phyloP scores from a whole-genome alignment of 2,329 filamentous ascomycete genomes.

The Penicillium brasilianum region DNA sequence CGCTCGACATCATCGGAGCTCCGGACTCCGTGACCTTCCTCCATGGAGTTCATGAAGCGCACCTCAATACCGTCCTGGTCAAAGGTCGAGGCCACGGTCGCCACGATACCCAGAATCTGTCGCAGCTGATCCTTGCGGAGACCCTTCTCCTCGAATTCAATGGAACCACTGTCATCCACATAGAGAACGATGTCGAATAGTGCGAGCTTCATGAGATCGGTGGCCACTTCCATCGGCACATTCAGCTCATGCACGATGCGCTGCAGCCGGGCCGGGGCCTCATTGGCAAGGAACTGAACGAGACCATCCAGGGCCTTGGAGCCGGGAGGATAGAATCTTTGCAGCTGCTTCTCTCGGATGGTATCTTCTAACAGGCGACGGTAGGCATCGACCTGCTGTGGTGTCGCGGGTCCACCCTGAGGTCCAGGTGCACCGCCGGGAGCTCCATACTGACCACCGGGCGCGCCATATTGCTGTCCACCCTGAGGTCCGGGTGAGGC shows the following conservation, averaged over 20 bases:
- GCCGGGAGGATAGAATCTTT: conserved; percentile 61
- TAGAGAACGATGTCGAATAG: conserved; percentile 68
- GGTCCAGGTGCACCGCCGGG: conserved; percentile 33
- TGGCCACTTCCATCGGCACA: conserved; percentile 64
- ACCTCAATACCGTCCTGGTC: conserved; percentile 70
- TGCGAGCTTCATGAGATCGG: conserved; percentile 66
- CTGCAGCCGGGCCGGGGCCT: conserved; percentile 54
- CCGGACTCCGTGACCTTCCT: conserved; percentile 60
- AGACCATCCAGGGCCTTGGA: conserved; percentile 47
- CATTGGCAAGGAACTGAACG: conserved; percentile 39
- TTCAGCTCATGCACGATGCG: conserved; percentile 62
- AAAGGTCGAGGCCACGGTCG: conserved; percentile 70
- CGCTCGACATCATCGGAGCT: conserved; percentile 63
- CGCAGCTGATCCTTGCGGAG: conserved; percentile 70
- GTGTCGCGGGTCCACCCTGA: conserved; percentile 48
- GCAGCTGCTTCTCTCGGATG: conserved; percentile 65
- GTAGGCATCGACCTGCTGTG: conserved; percentile 60
- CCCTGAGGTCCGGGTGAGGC: conserved; percentile 35
- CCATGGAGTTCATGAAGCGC: conserved; percentile 71
- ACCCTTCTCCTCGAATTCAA: conserved; percentile 70
- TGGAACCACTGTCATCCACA: conserved; percentile 72
- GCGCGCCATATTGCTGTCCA: conserved; percentile 37
- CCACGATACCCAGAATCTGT: conserved; percentile 66
- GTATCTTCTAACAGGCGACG: conserved; percentile 60
- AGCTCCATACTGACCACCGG: conserved; percentile 36